Conservation (phyloP, 202 grass and related monocot genomes). For the Saccharum hybrid region DNA sequence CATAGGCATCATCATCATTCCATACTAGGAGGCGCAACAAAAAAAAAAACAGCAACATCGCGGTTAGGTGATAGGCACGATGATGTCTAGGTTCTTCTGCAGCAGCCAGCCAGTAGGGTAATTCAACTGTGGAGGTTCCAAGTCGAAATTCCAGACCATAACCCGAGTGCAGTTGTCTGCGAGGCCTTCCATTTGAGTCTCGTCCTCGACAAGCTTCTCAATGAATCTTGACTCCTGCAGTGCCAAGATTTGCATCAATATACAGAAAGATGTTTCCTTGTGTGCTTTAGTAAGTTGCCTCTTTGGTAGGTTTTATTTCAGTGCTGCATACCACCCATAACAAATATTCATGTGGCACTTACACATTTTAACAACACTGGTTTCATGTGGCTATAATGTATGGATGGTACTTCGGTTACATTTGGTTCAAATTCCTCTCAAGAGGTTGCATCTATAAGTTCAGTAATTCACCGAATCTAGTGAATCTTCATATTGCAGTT, state of each 20-base stretch:
- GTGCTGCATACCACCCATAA: neutral
- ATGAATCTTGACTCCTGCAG: conserved; percentile 86
- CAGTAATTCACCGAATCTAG: conserved; percentile 16
- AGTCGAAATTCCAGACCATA: conserved; percentile 73
- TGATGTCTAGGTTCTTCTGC: conserved; percentile 61
- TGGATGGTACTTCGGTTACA: neutral
- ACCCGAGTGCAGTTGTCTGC: conserved; percentile 76
- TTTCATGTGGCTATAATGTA: neutral
- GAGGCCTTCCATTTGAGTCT: conserved; percentile 93
- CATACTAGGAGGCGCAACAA: conserved; percentile 57
- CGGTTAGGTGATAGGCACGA: conserved; percentile 63
- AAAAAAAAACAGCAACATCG: conserved; percentile 29
- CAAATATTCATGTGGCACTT: neutral
- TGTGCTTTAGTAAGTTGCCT: neutral
- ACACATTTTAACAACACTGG: conserved; percentile 2
- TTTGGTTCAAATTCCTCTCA: neutral
- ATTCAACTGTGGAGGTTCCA: conserved; percentile 66
- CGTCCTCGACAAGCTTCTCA: conserved; percentile 84
- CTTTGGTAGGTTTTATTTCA: conserved; percentile 25
- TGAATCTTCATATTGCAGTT: conserved; percentile 2
- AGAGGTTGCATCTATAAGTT: conserved; percentile 15
- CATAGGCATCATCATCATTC: conserved; percentile 52
- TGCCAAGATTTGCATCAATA: conserved; percentile 40
- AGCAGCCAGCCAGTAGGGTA: conserved; percentile 72
- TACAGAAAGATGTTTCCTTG: neutral